phyloP scores from a whole-genome alignment of 129 eudicot genomes.

The Apium graveolens region DNA sequence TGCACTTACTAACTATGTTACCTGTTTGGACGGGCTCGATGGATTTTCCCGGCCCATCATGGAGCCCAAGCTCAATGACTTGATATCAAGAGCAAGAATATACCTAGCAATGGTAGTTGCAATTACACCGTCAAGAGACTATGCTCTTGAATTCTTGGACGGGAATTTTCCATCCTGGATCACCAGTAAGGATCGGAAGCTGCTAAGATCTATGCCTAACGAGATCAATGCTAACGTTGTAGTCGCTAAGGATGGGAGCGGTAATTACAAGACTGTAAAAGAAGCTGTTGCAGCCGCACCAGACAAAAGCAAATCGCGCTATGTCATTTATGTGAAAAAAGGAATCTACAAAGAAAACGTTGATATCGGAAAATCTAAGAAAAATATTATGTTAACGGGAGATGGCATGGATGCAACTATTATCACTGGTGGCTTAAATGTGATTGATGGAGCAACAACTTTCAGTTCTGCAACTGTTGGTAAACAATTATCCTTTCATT shows the following conservation, averaged over 20 bases:
- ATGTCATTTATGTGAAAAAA: conserved; percentile 55
- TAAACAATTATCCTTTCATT: conserved; percentile 8
- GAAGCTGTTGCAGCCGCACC: conserved; percentile 58
- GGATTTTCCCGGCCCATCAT: conserved; percentile 6
- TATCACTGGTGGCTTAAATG: conserved; percentile 57
- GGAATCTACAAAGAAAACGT: conserved; percentile 57
- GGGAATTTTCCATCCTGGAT: conserved; percentile 42
- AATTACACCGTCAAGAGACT: conserved; percentile 8
- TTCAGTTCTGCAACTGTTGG: conserved; percentile 67
- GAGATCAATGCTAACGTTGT: conserved; percentile 32
- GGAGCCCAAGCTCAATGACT: conserved; percentile 15
- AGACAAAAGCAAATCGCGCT: conserved; percentile 43
- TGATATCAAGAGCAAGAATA: conserved; percentile 10
- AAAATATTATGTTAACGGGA: conserved; percentile 63
- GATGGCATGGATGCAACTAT: conserved; percentile 64
- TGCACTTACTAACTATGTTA: conserved; percentile 21
- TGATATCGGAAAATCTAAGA: conserved; percentile 31
- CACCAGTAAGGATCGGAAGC: conserved; percentile 33
- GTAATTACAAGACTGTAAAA: conserved; percentile 45
- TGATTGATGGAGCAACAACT: conserved; percentile 53
- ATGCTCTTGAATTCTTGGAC: conserved; percentile 8
- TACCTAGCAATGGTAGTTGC: conserved; percentile 19
- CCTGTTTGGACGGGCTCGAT: conserved; percentile 16
- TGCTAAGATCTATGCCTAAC: conserved; percentile 22
- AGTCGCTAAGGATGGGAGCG: conserved; percentile 80